Evolutionary conservation across 2,329 filamentous ascomycete genomes (phyloP).

Genomic region (Sporothrix inflata): DNA sequence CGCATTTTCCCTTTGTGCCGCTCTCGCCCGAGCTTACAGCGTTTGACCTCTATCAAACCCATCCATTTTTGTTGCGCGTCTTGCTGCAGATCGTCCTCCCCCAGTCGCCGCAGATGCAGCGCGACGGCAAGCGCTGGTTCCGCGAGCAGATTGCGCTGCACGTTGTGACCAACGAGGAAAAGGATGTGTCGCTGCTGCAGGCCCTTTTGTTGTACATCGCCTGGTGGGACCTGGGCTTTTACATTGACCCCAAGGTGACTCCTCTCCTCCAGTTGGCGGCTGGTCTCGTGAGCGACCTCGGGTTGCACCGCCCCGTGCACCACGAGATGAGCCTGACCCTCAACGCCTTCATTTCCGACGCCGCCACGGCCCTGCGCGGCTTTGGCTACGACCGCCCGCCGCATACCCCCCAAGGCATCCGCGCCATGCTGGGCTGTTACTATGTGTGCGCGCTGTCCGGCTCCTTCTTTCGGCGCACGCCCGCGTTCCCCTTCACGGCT

Average conservation of each 20-base stretch:
- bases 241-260: slow-evolving; percentile 44
- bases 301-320: slow-evolving; percentile 40
- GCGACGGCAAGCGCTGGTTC: slow-evolving; percentile 44
- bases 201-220: slow-evolving; percentile 45
- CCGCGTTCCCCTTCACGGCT: slow-evolving; percentile 40
- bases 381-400: slow-evolving; percentile 28
- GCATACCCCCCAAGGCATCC: slow-evolving; percentile 45
- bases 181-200: slow-evolving; percentile 44
- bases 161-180: slow-evolving; percentile 45
- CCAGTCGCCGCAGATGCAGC: slow-evolving; percentile 40
- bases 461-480: slow-evolving; percentile 41
- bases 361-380: slow-evolving; percentile 35
- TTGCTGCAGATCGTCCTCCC: slow-evolving; percentile 44
- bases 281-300: slow-evolving; percentile 46
- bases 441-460: slow-evolving; percentile 45
- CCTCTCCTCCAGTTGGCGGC: slow-evolving; percentile 46
- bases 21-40: slow-evolving; percentile 38
- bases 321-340: slow-evolving; percentile 35
- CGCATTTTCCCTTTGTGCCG: slow-evolving; percentile 47
- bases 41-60: slow-evolving; percentile 40
- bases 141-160: slow-evolving; percentile 44
- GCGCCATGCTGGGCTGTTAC: slow-evolving; percentile 47
- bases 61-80: slow-evolving; percentile 45
- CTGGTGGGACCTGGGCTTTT: slow-evolving; percentile 48
- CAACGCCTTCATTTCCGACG: slow-evolving; percentile 42